phyloP scores from a whole-genome alignment of 106 monocot genomes.

The Allium sativum region DNA sequence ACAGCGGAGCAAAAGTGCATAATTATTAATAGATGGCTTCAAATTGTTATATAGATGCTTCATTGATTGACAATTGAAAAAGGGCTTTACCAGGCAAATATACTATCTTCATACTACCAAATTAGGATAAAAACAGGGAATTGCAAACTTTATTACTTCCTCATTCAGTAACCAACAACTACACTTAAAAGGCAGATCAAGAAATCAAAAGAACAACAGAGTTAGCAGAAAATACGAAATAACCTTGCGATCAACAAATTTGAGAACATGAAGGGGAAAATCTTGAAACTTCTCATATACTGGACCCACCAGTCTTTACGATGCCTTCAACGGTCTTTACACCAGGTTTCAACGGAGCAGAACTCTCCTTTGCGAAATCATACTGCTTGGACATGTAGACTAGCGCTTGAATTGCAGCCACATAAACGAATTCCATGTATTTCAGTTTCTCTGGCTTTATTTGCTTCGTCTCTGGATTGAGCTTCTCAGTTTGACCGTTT shows the following conservation, averaged over 20 bases:
- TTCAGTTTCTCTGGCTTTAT: conserved; percentile 17
- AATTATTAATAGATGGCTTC: no score
- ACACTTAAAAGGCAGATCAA: no score
- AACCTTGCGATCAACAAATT: conserved; percentile 54
- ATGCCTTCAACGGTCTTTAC: conserved; percentile 36
- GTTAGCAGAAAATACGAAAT: no score
- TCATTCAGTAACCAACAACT: no score
- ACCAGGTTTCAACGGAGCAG: conserved; percentile 43
- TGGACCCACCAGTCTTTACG: conserved; percentile 35
- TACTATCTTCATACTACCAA: no score
- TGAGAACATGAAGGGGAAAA: conserved; percentile 33
- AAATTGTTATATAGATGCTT: no score
- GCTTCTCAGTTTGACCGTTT: background rate
- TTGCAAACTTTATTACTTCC: no score
- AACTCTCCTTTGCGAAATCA: conserved; percentile 39
- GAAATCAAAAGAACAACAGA: no score
- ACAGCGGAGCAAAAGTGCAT: no score
- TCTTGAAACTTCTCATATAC: conserved; percentile 29
- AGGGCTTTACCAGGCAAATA: no score
- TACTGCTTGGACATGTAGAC: conserved; percentile 33
- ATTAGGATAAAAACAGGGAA: no score
- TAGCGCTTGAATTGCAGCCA: conserved; percentile 29
- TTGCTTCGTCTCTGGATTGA: conserved; percentile 4
- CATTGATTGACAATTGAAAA: no score
- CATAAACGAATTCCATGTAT: conserved; percentile 44